Evolutionary conservation across 2,329 filamentous ascomycete genomes (phyloP).

Genomic region (Alternaria brassicae): DNA sequence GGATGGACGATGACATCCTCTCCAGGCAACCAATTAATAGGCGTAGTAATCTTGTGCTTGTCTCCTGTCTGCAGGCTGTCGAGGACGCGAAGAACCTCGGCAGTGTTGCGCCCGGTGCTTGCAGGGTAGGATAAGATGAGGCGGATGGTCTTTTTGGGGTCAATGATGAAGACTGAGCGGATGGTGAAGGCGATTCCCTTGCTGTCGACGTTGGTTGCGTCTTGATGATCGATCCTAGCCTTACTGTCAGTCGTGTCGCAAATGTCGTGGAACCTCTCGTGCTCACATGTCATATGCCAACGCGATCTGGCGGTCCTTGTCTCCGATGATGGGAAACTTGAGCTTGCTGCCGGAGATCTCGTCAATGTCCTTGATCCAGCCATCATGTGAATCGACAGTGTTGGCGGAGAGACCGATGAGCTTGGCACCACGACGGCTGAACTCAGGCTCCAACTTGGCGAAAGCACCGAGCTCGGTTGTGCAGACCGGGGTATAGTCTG

Average conservation of each 20-base stretch:
- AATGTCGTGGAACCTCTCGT: not conserved
- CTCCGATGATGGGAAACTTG: conserved; percentile 61
- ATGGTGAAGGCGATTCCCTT: conserved; percentile 68
- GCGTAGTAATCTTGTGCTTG: conserved; percentile 66
- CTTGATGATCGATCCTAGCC: conserved; percentile 59
- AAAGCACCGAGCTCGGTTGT: conserved; percentile 70
- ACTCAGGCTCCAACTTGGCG: conserved; percentile 69
- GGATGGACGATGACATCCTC: conserved; percentile 57
- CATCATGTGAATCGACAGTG: conserved; percentile 59
- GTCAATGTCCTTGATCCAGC: conserved; percentile 62
- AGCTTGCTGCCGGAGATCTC: conserved; percentile 59
- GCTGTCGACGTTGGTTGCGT: conserved; percentile 65
- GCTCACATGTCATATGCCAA: conserved; percentile 60
- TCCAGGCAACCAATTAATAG: conserved; percentile 59
- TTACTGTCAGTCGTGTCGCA: conserved; percentile 23
- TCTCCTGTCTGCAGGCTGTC: conserved; percentile 64
- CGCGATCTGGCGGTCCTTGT: conserved; percentile 61
- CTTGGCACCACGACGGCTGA: conserved; percentile 68
- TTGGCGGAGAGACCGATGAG: conserved; percentile 65
- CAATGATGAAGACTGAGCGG: conserved; percentile 70
- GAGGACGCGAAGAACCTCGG: conserved; percentile 60
- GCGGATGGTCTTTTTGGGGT: conserved; percentile 70
- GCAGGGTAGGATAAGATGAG: conserved; percentile 69
- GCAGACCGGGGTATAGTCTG: conserved; percentile 67
- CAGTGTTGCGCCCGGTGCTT: conserved; percentile 64